Evolutionary conservation across 306 rosid species (phyloP).

Genomic region (Pachyrhizus erosus): DNA sequence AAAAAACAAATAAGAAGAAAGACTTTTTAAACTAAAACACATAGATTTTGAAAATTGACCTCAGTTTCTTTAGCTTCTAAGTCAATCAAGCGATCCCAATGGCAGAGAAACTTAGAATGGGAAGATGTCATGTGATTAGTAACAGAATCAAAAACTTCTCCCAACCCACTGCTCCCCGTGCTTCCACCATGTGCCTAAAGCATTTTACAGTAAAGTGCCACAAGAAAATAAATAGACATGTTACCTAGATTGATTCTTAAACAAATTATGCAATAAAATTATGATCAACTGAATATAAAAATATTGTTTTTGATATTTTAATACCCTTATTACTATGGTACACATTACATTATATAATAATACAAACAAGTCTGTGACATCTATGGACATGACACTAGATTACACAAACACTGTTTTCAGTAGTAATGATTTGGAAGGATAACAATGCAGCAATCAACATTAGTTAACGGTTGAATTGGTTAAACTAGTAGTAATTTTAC

Average conservation of each 20-base stretch:
- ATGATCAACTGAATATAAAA: conserved; percentile 18
- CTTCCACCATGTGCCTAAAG: conserved; percentile 81
- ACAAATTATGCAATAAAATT: conserved; percentile 25
- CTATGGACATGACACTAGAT: not conserved
- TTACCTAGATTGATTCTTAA: conserved; percentile 11
- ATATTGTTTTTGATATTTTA: not conserved
- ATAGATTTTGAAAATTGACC: conserved; percentile 57
- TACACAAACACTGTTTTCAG: conserved; percentile 15
- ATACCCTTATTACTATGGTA: not conserved
- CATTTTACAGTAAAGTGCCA: conserved; percentile 24
- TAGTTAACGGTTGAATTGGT: conserved; percentile 3
- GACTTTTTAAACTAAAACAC: conserved; percentile 3
- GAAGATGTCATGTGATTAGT: conserved; percentile 67
- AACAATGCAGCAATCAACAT: conserved; percentile 13
- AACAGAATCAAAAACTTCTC: conserved; percentile 66
- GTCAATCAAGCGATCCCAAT: conserved; percentile 90
- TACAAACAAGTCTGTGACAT: conserved; percentile 2
- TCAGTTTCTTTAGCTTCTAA: conserved; percentile 85
- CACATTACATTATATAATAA: not conserved
- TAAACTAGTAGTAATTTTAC: not conserved
- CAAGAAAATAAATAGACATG: conserved; percentile 31
- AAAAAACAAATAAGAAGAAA: not conserved
- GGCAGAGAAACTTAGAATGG: conserved; percentile 72
- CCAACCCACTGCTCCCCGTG: conserved; percentile 73
- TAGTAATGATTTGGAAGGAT: conserved; percentile 27